Percentiles rank a stretch among this genome's conserved stretches.
These are phyloP conservation scores for Lophiotrema nucula DNA, from an alignment of 495 filamentous ascomycete species.

Conservation along the genomic window DNA sequence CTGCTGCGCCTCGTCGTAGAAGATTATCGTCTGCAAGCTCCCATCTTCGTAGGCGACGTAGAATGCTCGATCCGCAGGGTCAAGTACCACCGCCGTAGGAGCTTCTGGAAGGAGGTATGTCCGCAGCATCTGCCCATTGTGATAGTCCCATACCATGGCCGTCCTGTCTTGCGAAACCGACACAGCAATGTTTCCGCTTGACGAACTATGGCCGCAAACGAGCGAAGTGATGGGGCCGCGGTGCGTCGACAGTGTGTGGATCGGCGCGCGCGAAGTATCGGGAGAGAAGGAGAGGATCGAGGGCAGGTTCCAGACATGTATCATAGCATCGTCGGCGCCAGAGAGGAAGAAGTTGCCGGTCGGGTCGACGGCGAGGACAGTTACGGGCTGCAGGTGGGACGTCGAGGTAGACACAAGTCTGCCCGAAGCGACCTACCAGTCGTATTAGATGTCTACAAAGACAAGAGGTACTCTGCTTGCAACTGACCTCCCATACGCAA, in stretches of 20 bases:
- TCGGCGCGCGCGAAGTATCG: constrained; percentile 45
- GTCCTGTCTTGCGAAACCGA: constrained; percentile 78
- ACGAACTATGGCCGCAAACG: constrained; percentile 63
- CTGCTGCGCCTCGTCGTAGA: constrained; percentile 51
- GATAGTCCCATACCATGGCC: constrained; percentile 86
- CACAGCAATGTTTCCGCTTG: constrained; percentile 69
- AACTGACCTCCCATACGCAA: constrained; percentile 88
- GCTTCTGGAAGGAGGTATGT: constrained; percentile 74
- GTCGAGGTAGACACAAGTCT: constrained; percentile 82
- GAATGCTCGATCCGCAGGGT: constrained; percentile 78
- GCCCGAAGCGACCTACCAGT: constrained; percentile 79
- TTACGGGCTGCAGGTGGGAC: constrained; percentile 83
- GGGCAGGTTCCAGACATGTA: constrained; percentile 85
- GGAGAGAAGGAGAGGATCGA: constrained; percentile 65
- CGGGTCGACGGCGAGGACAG: constrained; percentile 67
- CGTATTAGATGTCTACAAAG: not conserved
- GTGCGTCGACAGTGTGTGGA: constrained; percentile 74
- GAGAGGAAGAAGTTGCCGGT: constrained; percentile 78
- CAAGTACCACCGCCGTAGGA: constrained; percentile 70
- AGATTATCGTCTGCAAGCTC: constrained; percentile 74
- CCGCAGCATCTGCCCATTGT: constrained; percentile 68
- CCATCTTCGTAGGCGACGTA: constrained; percentile 84
- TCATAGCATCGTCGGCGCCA: constrained; percentile 82
- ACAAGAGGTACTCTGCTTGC: too few relatives aligned
- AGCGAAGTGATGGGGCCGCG: constrained; percentile 74